These are phyloP conservation scores for Capillidium rhysosporum DNA, from an alignment of 371 early-diverging fungal genomes.

Conservation along the genomic window DNA sequence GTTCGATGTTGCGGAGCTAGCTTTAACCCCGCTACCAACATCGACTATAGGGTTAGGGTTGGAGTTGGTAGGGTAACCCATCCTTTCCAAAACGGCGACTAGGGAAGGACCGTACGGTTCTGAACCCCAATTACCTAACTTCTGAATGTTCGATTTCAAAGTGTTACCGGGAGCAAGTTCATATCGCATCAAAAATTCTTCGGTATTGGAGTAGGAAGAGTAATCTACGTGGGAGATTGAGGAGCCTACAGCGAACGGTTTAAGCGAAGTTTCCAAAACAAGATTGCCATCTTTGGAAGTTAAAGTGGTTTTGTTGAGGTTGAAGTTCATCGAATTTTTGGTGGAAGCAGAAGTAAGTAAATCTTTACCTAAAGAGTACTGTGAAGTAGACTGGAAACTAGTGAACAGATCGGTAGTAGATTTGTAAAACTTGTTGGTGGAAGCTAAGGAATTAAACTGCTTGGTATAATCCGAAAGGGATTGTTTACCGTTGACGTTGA, in stretches of 20 bases:
- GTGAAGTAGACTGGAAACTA: slow-evolving; percentile 4
- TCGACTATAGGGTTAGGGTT: slow-evolving; percentile 3
- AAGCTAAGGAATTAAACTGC: slow-evolving; percentile 2
- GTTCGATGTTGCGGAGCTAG: too few species aligned
- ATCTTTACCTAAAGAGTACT: slow-evolving; percentile 7
- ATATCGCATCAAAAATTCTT: slow-evolving; percentile 31
- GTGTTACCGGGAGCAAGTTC: background rate
- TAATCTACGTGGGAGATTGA: slow-evolving; percentile 29
- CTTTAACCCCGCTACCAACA: too few species aligned
- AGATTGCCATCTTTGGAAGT: slow-evolving; percentile 5
- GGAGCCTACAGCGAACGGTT: slow-evolving; percentile 20
- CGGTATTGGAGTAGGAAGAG: slow-evolving; percentile 13
- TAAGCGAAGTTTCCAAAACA: slow-evolving; percentile 14
- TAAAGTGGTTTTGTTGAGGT: background rate
- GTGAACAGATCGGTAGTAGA: background rate
- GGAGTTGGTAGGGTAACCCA: slow-evolving; percentile 5
- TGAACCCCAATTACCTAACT: background rate
- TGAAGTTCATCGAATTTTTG: slow-evolving; percentile 6
- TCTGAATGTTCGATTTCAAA: background rate
- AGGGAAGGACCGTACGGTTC: slow-evolving; percentile 4
- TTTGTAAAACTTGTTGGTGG: background rate
- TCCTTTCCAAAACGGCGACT: background rate
- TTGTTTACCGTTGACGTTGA: background rate
- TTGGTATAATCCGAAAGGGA: background rate
- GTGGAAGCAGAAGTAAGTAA: slow-evolving; percentile 9